Percentiles rank a stretch among this genome's conserved stretches.
phyloP scores from a whole-genome alignment of 306 rosid genomes.

The Vigna hirtella region DNA sequence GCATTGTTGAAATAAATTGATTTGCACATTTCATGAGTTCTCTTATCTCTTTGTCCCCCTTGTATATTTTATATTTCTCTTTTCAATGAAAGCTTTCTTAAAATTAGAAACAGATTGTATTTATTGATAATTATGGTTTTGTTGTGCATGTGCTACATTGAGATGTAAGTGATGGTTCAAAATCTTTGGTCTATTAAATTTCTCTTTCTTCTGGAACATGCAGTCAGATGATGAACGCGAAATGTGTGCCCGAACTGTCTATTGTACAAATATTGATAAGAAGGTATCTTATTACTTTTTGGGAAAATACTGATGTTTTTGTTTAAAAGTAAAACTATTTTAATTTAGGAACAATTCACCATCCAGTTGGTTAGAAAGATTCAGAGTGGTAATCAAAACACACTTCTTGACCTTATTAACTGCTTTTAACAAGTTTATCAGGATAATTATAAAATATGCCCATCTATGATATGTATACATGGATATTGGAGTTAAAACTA shows the following conservation, averaged over 20 bases:
- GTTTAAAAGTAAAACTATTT: neutral
- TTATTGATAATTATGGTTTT: constrained; percentile 13
- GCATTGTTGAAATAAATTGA: constrained; percentile 12
- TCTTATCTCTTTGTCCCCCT: neutral
- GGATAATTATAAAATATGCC: neutral
- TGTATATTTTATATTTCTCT: constrained; percentile 11
- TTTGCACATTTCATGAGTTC: constrained; percentile 10
- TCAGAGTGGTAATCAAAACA: constrained; percentile 3
- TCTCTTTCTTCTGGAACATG: constrained; percentile 43
- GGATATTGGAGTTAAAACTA: constrained; percentile 29
- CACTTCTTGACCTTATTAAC: neutral
- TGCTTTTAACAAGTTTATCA: neutral
- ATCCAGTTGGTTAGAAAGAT: constrained; percentile 8
- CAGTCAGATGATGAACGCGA: constrained; percentile 98
- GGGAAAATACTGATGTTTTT: constrained; percentile 4
- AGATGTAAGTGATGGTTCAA: constrained; percentile 9
- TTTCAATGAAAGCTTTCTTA: neutral
- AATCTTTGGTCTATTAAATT: constrained; percentile 6
- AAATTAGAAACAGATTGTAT: neutral
- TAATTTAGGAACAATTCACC: constrained; percentile 6
- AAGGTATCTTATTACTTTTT: constrained; percentile 59
- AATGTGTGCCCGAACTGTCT: constrained; percentile 95
- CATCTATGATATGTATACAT: neutral
- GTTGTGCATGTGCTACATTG: constrained; percentile 1
- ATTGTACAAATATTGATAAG: constrained; percentile 96